A percentile compares a stretch with the other conserved stretches of the same genome.
Conservation (phyloP, 2,329 filamentous ascomycete species). For the Fusarium praegraminearum region DNA sequence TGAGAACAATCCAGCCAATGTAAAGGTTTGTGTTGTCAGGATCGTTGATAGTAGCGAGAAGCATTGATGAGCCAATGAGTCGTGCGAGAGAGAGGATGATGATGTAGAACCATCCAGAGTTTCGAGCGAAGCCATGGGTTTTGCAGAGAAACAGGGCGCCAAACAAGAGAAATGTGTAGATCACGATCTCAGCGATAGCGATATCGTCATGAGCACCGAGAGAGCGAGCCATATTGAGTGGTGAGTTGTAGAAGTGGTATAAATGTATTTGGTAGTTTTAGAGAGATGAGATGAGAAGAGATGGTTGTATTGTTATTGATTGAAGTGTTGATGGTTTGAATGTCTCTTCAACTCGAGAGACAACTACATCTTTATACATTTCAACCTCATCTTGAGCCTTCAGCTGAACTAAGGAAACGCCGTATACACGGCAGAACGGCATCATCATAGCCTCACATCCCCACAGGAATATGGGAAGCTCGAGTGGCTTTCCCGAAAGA, state of each 20-base stretch:
- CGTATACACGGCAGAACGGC: constrained; percentile 20
- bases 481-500: constrained; percentile 16
- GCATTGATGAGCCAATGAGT: constrained; percentile 66
- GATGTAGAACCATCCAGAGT: constrained; percentile 71
- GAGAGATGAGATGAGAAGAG: neutral
- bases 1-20: constrained; percentile 51
- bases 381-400: neutral
- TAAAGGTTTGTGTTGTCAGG: constrained; percentile 58
- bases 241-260: neutral
- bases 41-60: constrained; percentile 59
- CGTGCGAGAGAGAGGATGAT: constrained; percentile 69
- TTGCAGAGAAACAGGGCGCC: constrained; percentile 58
- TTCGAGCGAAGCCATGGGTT: constrained; percentile 64
- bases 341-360: neutral
- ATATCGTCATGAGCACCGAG: constrained; percentile 50
- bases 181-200: constrained; percentile 50
- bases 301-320: constrained; percentile 1
- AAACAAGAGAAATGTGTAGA: constrained; percentile 49
- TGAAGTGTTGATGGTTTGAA: neutral
- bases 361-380: constrained; percentile 29
- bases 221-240: constrained; percentile 36
- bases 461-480: constrained; percentile 1
- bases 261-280: neutral
- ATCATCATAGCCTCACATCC: constrained; percentile 18
- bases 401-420: constrained; percentile 3